These are phyloP conservation scores for Oldenlandia corymbosa DNA, from an alignment of 257 asterid species.

Conservation along the genomic window DNA sequence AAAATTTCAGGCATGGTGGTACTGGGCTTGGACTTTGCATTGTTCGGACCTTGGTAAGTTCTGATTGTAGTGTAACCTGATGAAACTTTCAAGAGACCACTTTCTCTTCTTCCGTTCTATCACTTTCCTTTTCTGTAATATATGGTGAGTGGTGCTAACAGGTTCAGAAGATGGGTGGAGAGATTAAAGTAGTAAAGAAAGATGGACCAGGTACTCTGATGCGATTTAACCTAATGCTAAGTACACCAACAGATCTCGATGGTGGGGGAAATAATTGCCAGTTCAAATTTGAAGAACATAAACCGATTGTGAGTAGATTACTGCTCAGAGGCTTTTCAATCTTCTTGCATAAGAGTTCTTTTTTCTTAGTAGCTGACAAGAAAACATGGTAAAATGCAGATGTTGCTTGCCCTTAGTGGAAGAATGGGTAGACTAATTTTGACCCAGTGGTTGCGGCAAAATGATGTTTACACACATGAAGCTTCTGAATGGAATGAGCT, in stretches of 20 bases:
- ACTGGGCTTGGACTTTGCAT: constrained; percentile 97
- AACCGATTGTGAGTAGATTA: constrained; percentile 46
- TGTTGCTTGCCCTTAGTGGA: constrained; percentile 84
- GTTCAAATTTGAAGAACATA: constrained; percentile 44
- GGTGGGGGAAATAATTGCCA: constrained; percentile 39
- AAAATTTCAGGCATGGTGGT: constrained; percentile 77
- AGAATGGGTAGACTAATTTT: constrained; percentile 50
- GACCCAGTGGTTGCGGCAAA: constrained; percentile 63
- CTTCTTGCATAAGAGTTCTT: not conserved
- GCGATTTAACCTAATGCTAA: constrained; percentile 59
- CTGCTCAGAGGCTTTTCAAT: not conserved
- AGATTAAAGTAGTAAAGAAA: constrained; percentile 76
- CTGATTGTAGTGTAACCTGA: not conserved
- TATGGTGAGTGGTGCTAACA: constrained; percentile 22
- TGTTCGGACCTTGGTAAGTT: constrained; percentile 85
- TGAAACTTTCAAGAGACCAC: not conserved
- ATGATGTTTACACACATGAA: constrained; percentile 46
- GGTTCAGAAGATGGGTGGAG: constrained; percentile 96
- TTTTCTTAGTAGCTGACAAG: too few species aligned
- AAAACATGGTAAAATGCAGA: too few species aligned
- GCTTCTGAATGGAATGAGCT: constrained; percentile 83
- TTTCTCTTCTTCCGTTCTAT: not conserved
- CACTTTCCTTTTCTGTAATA: constrained; percentile 5
- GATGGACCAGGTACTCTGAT: constrained; percentile 73
- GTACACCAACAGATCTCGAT: constrained; percentile 35